Base-by-base conservation (phyloP, 176 grass and related monocot genomes). In the Saccharum spontaneum region DNA sequence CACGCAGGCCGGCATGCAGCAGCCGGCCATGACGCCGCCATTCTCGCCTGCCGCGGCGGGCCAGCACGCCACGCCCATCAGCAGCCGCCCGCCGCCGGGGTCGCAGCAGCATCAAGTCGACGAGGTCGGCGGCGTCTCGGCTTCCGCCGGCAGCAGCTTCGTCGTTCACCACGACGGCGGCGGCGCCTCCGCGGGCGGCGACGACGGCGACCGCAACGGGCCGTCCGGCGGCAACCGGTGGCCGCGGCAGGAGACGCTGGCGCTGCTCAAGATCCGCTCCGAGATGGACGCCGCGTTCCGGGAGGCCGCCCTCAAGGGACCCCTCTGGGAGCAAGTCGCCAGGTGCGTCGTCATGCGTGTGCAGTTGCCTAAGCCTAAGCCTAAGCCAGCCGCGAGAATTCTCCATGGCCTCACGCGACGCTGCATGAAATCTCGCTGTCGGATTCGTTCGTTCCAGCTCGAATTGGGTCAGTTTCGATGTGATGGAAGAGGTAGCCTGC, bases 271-370 rank as follows among this genome's bases (percentile, higher is more conserved):
- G 85, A 88, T 98, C 76, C 92, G 93, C 10, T 83, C 92, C 44
- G 82, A 88, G 77, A 86, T 98, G 87, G 92, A 98, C 85, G 84
- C 91, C 80, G 86, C 77, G 36, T 98, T 98, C 87, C 44, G 85
- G 67, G 92, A 91, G 60, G 85, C 93, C 24, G 81, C 91, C 34
- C 95, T 95, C 77, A 98, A 98, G 82, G 90, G 86, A 17, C 91
- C 93, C 2, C 91, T 98, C 61, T 98, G 95, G 95, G 89, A 98
- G 4, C 77, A 98, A 82, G 92, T 93, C 55, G 93, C 95, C 54
- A 93, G 95, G 95, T 98, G 90, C 31, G 17, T 67, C 0, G 8
- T 26, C 57, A 26, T 0, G 41, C 10, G 7, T 40, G 39, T 49
- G 46, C 46, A 52, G 49, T 52, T 2, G 7, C 40, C 40, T 41